phyloP scores from a whole-genome alignment of 495 filamentous ascomycete species.

The Penicillium nucicola region DNA sequence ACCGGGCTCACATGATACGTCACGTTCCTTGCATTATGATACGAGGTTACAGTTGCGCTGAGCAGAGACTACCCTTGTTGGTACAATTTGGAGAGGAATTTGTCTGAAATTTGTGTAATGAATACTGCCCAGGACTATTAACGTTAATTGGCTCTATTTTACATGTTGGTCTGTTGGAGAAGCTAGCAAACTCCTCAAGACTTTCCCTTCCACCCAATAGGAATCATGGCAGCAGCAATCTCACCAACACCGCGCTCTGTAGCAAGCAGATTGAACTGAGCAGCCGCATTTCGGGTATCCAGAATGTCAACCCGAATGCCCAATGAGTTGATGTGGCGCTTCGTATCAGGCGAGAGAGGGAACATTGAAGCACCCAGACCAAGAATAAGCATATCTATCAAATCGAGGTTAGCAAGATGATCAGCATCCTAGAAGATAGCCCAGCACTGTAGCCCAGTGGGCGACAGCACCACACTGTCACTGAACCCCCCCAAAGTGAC shows the following conservation, averaged over 20 bases:
- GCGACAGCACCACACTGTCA: conserved; percentile 3
- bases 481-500: conserved; percentile 21
- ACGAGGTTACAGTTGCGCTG: neutral
- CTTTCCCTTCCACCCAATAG: conserved; percentile 72
- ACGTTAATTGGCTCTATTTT: neutral
- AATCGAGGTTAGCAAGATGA: conserved; percentile 15
- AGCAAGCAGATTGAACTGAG: conserved; percentile 83
- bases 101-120: too few relatives aligned
- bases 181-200: conserved; percentile 6
- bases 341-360: conserved; percentile 72
- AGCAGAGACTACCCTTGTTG: too few relatives aligned
- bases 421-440: neutral
- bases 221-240: conserved; percentile 86
- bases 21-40: conserved; percentile 10
- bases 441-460: neutral
- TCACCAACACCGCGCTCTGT: conserved; percentile 76
- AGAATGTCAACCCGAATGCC: conserved; percentile 85
- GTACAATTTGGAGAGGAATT: too few relatives aligned
- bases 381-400: conserved; percentile 81
- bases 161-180: neutral
- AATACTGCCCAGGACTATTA: too few relatives aligned
- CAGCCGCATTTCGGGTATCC: conserved; percentile 91
- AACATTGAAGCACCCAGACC: conserved; percentile 74
- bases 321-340: conserved; percentile 65
- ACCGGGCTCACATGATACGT: conserved; percentile 13